Percentiles rank a stretch among this genome's conserved stretches.
phyloP scores from a whole-genome alignment of 1,284 basidiomycete species.

The Flammula alnicola region DNA sequence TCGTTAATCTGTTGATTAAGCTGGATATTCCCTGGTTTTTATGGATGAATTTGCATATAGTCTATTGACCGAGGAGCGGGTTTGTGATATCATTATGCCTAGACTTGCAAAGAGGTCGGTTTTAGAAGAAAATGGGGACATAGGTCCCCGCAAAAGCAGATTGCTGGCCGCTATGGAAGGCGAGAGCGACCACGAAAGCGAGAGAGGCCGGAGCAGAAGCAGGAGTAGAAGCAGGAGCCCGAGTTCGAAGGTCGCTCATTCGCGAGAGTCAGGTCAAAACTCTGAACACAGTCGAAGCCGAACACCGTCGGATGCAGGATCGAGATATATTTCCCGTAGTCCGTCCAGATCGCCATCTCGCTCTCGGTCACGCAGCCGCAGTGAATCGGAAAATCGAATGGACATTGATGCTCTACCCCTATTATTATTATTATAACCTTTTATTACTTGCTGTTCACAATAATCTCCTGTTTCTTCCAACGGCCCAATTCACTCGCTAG shows the following conservation, averaged over 20 bases:
- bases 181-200: slow-evolving; percentile 54
- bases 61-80: slow-evolving; percentile 87
- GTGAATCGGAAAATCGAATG: slow-evolving; percentile 64
- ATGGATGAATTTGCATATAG: slow-evolving; percentile 95
- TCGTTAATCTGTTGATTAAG: slow-evolving; percentile 41
- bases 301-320: slow-evolving; percentile 50
- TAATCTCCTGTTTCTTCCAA: slow-evolving; percentile 64
- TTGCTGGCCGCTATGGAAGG: slow-evolving; percentile 85
- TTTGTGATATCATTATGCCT: slow-evolving; percentile 96
- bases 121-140: slow-evolving; percentile 90
- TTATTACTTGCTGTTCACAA: slow-evolving; percentile 44
- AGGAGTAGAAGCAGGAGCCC: slow-evolving; percentile 23
- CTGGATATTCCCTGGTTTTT: slow-evolving; percentile 81
- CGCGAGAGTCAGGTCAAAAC: slow-evolving; percentile 13
- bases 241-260: slow-evolving; percentile 19
- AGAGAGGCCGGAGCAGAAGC: slow-evolving; percentile 27
- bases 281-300: slow-evolving; percentile 31
- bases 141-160: slow-evolving; percentile 81
- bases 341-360: slow-evolving; percentile 55
- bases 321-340: slow-evolving; percentile 68
- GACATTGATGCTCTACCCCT: slow-evolving; percentile 36
- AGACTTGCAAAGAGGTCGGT: slow-evolving; percentile 86
- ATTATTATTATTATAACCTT: slow-evolving; percentile 18
- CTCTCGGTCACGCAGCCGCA: slow-evolving; percentile 52
- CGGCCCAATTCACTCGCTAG: slow-evolving; percentile 63